These are phyloP conservation scores for Osmanthus fragrans DNA, from an alignment of 257 asterid genomes.

Conservation along the genomic window DNA sequence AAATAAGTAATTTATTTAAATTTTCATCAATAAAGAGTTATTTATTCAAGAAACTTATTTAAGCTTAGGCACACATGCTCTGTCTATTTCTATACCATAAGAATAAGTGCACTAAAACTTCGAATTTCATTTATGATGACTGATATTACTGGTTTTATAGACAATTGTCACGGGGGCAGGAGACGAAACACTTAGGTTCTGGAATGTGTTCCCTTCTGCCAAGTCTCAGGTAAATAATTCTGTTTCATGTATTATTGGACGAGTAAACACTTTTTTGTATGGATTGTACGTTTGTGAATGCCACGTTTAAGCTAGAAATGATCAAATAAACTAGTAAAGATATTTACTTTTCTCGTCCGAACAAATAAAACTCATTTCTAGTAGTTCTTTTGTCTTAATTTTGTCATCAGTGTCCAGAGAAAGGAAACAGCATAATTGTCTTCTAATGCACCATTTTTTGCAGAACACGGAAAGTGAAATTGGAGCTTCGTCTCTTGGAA, in stretches of 20 bases:
- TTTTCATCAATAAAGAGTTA: no score
- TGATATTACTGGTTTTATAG: constrained; percentile 32
- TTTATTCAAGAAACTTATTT: no score
- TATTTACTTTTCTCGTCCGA: neutral
- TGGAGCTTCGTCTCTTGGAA: constrained; percentile 88
- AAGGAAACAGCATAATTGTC: neutral
- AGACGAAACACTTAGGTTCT: constrained; percentile 93
- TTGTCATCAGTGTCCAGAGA: neutral
- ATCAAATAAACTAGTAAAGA: neutral
- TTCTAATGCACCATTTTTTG: constrained; percentile 9
- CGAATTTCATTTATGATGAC: neutral
- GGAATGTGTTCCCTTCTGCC: constrained; percentile 95
- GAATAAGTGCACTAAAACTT: neutral
- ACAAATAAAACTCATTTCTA: neutral
- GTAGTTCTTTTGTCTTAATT: neutral
- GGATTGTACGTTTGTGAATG: neutral
- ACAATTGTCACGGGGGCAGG: constrained; percentile 99
- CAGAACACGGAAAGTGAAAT: constrained; percentile 89
- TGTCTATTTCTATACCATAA: neutral
- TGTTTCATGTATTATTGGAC: neutral
- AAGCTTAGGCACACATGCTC: neutral
- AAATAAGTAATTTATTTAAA: no score
- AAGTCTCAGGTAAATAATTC: constrained; percentile 71
- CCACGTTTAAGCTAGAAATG: neutral
- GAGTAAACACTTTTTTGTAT: neutral